A percentile compares a stretch with the other conserved stretches of the same genome.
Evolutionary conservation across 1,284 basidiomycete species (phyloP).

Genomic region (Sporisorium sorghi): DNA sequence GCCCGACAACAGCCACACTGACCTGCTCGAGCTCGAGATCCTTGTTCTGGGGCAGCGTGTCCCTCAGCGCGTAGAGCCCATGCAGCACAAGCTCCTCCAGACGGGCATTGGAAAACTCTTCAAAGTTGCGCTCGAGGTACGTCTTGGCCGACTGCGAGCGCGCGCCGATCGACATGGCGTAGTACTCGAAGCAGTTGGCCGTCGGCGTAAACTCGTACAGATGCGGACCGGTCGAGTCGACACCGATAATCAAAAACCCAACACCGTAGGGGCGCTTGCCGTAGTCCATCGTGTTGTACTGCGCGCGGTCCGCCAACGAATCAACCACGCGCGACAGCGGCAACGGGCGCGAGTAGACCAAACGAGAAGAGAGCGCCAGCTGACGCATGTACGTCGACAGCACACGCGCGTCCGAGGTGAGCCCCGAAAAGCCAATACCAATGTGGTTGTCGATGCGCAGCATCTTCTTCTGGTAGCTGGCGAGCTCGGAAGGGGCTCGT

Average conservation of each 20-base stretch:
- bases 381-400: constrained; percentile 93
- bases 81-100: constrained; percentile 61
- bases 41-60: constrained; percentile 68
- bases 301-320: constrained; percentile 96
- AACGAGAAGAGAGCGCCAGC: constrained; percentile 93
- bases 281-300: constrained; percentile 98
- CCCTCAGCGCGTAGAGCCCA: constrained; percentile 65
- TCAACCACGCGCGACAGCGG: constrained; percentile 93
- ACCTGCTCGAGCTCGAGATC: constrained; percentile 65
- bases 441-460: constrained; percentile 99
- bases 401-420: constrained; percentile 97
- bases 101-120: constrained; percentile 75
- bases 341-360: constrained; percentile 93
- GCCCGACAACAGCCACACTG: constrained; percentile 65
- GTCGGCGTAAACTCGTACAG: constrained; percentile 98
- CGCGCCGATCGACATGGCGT: constrained; percentile 97
- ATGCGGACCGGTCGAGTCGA: constrained; percentile 94
- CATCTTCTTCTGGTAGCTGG: constrained; percentile 99
- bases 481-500: constrained; percentile 98
- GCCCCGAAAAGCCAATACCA: constrained; percentile 96
- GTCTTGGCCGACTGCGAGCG: constrained; percentile 98
- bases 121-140: constrained; percentile 93
- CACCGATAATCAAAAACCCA: constrained; percentile 95
- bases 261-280: constrained; percentile 97
- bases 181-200: constrained; percentile 97